Percentiles rank a stretch among this genome's conserved stretches.
phyloP scores from a whole-genome alignment of 2,329 filamentous ascomycete species.

The Aspergillus aculeatinus region DNA sequence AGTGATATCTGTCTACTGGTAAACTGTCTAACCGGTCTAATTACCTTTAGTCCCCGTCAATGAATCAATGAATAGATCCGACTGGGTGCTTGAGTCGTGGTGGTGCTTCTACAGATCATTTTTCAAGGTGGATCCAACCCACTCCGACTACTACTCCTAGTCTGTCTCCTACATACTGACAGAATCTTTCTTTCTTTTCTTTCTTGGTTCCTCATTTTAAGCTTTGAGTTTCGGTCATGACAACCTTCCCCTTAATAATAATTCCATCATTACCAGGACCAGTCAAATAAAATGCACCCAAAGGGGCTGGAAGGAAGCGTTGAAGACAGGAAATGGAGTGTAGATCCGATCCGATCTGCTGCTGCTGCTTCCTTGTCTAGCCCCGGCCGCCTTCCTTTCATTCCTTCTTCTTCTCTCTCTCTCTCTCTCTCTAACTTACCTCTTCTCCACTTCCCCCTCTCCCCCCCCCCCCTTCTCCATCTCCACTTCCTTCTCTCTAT shows the following conservation, averaged over 20 bases:
- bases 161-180: no score
- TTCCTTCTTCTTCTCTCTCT: not conserved
- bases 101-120: not conserved
- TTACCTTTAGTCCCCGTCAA: not conserved
- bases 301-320: no score
- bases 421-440: not conserved
- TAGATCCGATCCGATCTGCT: conserved; percentile 13
- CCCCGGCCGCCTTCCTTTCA: not conserved
- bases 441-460: no score
- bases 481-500: not conserved
- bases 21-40: not conserved
- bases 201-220: not conserved
- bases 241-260: not conserved
- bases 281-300: no score
- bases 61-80: not conserved
- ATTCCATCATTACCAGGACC: no score
- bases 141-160: not conserved
- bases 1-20: not conserved
- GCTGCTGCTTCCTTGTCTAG: not conserved
- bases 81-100: not conserved
- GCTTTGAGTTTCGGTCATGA: not conserved
- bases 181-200: not conserved
- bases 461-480: no score
- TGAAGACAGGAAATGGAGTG: not conserved
- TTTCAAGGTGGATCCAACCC: not conserved